These are phyloP conservation scores for Colletotrichum sp. DNA, from an alignment of 2,329 filamentous ascomycete species.

Conservation along the genomic window DNA sequence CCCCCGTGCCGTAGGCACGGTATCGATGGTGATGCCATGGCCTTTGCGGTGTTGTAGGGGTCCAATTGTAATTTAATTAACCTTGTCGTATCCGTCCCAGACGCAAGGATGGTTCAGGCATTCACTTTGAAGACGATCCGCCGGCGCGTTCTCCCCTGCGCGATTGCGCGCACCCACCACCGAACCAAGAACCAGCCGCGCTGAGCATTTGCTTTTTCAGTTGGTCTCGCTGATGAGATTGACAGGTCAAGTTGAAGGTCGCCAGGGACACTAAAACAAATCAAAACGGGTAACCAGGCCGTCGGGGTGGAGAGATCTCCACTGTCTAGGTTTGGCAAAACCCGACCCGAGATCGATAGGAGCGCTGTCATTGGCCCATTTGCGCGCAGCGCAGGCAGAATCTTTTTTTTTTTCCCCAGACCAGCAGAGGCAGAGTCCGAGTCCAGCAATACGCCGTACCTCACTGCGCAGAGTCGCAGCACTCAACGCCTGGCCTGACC, in stretches of 20 bases:
- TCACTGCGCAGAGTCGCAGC: background rate
- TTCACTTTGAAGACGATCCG: background rate
- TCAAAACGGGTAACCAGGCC: conserved; percentile 17
- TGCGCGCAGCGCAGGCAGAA: conserved; percentile 10
- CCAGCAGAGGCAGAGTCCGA: background rate
- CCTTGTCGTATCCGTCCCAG: background rate
- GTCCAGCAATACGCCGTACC: background rate
- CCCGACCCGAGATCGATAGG: background rate
- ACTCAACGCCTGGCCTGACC: background rate
- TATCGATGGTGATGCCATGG: background rate
- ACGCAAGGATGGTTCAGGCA: conserved; percentile 10
- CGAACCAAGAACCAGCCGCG: background rate
- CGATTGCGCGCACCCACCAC: background rate
- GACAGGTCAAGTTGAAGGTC: background rate
- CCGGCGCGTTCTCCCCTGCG: background rate
- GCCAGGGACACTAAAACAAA: background rate
- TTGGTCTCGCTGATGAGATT: background rate
- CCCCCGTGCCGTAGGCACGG: background rate
- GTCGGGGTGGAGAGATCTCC: background rate
- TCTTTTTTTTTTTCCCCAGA: background rate
- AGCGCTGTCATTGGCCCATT: conserved; percentile 2
- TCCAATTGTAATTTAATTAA: background rate
- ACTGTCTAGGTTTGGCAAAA: background rate
- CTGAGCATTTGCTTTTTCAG: background rate
- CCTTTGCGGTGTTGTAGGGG: background rate